Base-by-base conservation (phyloP, 2,329 filamentous ascomycete genomes). In the Clarireedia homoeocarpa region DNA sequence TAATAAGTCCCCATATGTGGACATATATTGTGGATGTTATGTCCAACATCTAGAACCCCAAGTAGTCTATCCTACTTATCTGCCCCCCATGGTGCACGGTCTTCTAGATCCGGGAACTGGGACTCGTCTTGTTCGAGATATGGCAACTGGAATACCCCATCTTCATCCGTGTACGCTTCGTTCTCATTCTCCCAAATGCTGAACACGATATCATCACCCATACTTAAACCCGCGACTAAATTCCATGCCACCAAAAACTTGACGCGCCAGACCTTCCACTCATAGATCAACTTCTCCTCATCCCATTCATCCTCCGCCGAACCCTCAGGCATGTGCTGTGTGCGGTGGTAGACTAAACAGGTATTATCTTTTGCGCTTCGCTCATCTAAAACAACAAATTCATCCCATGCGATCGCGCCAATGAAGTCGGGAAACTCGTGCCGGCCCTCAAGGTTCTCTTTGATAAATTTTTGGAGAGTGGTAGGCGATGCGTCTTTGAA, bases 241-340 rank as follows among this genome's bases (percentile, higher is more conserved):
- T 4, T 3, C 15, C 51, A 48, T 20, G 30, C 51, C 15, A 48
- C 42, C 10, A 39, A 15, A 26, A 53, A 52, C 30, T 48, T 48
- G n/a, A 53, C 42, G 23, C 44, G 23, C 23, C 51, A 53, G n/a
- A 14, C 23, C 23, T 53, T 48, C 34, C 34, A 53, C 34, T 53
- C 51, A 38, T 26, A n/a, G 10, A 20, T 20, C 10, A 53, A 5
- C 30, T 46, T 40, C 14, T 53, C 34, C 15, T 40, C 15, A n/a
- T 30, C 34, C 10, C 44, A 48, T 20, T 48, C 20, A 15, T 48
- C 24, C 20, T 45, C 40, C 5, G 12, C 17, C 17, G 15, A 39
- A 14, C n/a, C 51, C 10, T 53, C 42, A 5, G 44, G 30, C 30
- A 53, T 48, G 9, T 5, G 1, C 9, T 10, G 27, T 14, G 1